Conservation (phyloP, 2,329 filamentous ascomycete genomes). For the Xylaria sp. region DNA sequence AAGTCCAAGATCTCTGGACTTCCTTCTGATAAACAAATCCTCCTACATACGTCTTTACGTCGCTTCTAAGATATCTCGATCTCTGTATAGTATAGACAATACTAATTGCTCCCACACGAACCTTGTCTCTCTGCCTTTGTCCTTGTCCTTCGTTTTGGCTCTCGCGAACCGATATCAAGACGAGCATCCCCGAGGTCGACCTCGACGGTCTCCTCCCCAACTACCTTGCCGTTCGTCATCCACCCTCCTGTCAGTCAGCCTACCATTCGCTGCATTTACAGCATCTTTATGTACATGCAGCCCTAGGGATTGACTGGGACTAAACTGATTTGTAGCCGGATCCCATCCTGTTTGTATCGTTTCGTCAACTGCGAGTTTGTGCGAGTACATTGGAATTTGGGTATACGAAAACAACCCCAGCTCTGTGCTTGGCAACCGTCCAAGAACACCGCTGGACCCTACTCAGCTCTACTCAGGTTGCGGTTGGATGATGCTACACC, state of each 20-base stretch:
- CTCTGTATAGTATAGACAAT: slow-evolving; percentile 5
- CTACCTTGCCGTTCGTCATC: background rate
- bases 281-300: background rate
- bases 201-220: slow-evolving; percentile 10
- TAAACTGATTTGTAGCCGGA: background rate
- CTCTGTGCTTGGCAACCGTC: background rate
- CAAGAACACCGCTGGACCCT: background rate
- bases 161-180: slow-evolving; percentile 10
- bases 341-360: background rate
- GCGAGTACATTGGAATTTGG: background rate
- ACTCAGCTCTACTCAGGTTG: background rate
- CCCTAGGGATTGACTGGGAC: background rate
- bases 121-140: slow-evolving; percentile 7
- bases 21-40: slow-evolving; percentile 10
- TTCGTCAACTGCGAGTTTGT: background rate
- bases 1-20: slow-evolving; percentile 6
- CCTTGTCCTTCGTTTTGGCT: slow-evolving; percentile 7
- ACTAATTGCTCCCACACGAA: slow-evolving; percentile 7
- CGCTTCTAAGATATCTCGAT: slow-evolving; percentile 17
- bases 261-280: slow-evolving; percentile 6
- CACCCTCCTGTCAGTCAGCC: slow-evolving; percentile 11
- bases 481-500: slow-evolving; percentile 16
- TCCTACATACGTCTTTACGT: slow-evolving; percentile 5
- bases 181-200: slow-evolving; percentile 13
- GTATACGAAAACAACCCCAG: background rate